Evolutionary conservation across 164 flowering plant species (phyloP), one percentile per base, ranked within the genome.

Genomic region (Vitis cinerea): DNA sequence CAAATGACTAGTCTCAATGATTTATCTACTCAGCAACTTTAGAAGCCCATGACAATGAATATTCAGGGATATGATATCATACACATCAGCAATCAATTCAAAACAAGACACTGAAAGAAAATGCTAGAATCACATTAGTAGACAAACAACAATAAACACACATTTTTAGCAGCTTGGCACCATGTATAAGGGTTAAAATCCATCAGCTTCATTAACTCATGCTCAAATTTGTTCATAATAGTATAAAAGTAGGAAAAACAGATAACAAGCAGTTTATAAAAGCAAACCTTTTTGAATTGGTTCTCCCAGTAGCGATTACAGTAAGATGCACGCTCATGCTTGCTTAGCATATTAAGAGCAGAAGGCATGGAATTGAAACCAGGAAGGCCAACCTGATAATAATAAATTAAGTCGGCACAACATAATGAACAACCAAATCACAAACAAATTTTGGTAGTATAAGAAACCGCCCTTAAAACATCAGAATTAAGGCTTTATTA

Each of bases 361-460:
- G 93, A 86, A 27, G 97, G 97, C 99, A 95, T 91, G 27, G 99
- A 90, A 83, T 93, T 94, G 85, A 85, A 95, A 55, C 98, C 99
- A 74, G 99, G 99, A 80, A 95, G 92, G 16, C 99, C 99, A 83
- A 95, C 88, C 99, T 95, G 89, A 71, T 69, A 56, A 61, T 10
- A 37, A 37, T 37, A 37, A 37, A 47, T 29, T 54, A 73, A 56
- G 5, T 60, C 27, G 14, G 17, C 30, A 72, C 62, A 14, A 37
- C 53, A 23, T 10, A 59, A 30, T 60, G 31, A 44, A 64, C 9
- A 50, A 59, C 8, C 27, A 9, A 44, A 51, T 59, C 5, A n/a
- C 15, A 51, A 63, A 13, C 10, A 54, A 29, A 47, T 19, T 50
- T 9, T 9, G 31, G 54, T 55, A 17, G 59, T 2, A 48, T 10